Evolutionary conservation across 768 basidiomycete genomes (phyloP).

Genomic region (Lepiota brunneoincarnata): DNA sequence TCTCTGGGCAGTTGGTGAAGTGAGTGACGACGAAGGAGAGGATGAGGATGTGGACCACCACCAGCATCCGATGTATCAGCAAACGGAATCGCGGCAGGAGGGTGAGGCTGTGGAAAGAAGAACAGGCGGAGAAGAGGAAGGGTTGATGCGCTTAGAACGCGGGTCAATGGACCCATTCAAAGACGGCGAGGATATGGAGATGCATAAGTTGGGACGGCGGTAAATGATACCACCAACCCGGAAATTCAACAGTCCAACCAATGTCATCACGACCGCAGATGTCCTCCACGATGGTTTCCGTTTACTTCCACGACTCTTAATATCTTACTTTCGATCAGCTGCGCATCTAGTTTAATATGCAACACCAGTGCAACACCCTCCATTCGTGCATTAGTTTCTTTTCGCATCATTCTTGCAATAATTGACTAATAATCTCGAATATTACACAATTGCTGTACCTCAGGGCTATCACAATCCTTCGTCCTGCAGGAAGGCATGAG

Average conservation of each 20-base stretch:
- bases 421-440: too few relatives aligned
- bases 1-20: slow-evolving; percentile 74
- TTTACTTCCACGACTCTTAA: not conserved
- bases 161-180: slow-evolving; percentile 28
- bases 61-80: slow-evolving; percentile 35
- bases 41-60: slow-evolving; percentile 44
- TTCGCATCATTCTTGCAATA: too few relatives aligned
- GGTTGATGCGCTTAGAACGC: slow-evolving; percentile 10
- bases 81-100: slow-evolving; percentile 9
- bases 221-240: not conserved
- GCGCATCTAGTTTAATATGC: not conserved
- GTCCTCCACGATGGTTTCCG: not conserved
- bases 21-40: slow-evolving; percentile 56
- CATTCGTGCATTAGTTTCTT: too few relatives aligned
- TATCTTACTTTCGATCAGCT: not conserved
- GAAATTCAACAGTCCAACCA: not conserved
- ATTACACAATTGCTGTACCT: too few relatives aligned
- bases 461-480: too few relatives aligned
- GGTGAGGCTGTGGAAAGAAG: slow-evolving; percentile 6
- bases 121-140: slow-evolving; percentile 15
- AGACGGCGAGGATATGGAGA: slow-evolving; percentile 19
- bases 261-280: not conserved
- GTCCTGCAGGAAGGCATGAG: too few relatives aligned
- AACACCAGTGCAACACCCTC: too few relatives aligned
- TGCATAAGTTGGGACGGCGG: not conserved